phyloP scores from a whole-genome alignment of 768 basidiomycete species.

The Suillus lakei region DNA sequence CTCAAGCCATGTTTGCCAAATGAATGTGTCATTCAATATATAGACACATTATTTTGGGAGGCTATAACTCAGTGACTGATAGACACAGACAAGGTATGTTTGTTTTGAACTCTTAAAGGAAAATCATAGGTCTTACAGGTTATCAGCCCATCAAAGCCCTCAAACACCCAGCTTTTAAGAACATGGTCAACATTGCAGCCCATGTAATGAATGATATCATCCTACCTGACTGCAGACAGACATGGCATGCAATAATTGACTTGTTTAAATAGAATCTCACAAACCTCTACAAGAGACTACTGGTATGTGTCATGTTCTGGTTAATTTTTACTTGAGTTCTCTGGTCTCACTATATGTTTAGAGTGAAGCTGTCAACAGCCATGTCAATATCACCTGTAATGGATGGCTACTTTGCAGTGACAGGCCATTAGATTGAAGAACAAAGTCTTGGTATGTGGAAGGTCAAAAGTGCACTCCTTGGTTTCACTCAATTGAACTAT shows the following conservation, averaged over 20 bases:
- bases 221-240: slow-evolving; percentile 1
- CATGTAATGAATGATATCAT: slow-evolving; percentile 39
- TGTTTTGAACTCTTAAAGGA: not conserved
- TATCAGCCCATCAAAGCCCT: slow-evolving; percentile 39
- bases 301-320: too few species aligned
- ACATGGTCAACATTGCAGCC: slow-evolving; percentile 33
- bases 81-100: slow-evolving; percentile 41
- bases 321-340: too few species aligned
- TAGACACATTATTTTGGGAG: slow-evolving; percentile 28
- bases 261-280: slow-evolving; percentile 6
- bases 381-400: slow-evolving; percentile 40
- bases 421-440: slow-evolving; percentile 43
- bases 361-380: slow-evolving; percentile 22
- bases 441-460: slow-evolving; percentile 23
- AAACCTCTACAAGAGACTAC: not conserved
- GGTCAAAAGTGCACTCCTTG: slow-evolving; percentile 34
- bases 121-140: not conserved
- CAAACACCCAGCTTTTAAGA: slow-evolving; percentile 32
- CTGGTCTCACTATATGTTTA: too few species aligned
- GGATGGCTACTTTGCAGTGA: slow-evolving; percentile 45
- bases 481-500: slow-evolving; percentile 41
- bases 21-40: slow-evolving; percentile 31
- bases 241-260: slow-evolving; percentile 1
- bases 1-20: slow-evolving; percentile 5
- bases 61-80: slow-evolving; percentile 44